Conservation (phyloP, 2,329 filamentous ascomycete species). For the Cladophialophora chaetospira region DNA sequence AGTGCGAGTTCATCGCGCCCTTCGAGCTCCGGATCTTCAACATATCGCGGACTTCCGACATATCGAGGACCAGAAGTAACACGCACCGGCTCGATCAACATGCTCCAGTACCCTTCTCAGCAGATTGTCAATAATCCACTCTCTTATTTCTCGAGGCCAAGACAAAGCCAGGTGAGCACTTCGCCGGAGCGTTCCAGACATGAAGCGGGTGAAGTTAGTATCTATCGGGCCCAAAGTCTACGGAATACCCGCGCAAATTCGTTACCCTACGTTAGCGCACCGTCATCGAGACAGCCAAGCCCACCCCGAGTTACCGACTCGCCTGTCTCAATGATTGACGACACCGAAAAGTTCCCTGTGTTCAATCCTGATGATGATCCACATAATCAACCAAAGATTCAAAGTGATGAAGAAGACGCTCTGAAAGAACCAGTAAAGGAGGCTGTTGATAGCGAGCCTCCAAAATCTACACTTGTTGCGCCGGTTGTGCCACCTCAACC, state of each 20-base stretch:
- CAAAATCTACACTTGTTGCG: background rate
- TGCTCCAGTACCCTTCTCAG: constrained; percentile 30
- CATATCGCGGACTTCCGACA: constrained; percentile 29
- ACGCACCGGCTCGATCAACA: constrained; percentile 31
- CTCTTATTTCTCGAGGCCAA: constrained; percentile 32
- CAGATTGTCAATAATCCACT: constrained; percentile 33
- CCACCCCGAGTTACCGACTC: constrained; percentile 29
- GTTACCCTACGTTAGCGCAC: constrained; percentile 18
- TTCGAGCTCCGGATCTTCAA: constrained; percentile 30
- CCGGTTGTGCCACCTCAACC: no score
- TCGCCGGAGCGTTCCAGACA: constrained; percentile 23
- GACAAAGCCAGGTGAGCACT: constrained; percentile 29
- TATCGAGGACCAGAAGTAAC: constrained; percentile 33
- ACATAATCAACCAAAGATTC: constrained; percentile 28
- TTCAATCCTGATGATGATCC: constrained; percentile 25
- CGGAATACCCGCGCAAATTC: constrained; percentile 18
- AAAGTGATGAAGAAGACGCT: constrained; percentile 17
- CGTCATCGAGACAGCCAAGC: constrained; percentile 23
- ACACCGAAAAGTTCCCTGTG: constrained; percentile 21
- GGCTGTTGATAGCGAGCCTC: background rate
- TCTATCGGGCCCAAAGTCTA: constrained; percentile 14
- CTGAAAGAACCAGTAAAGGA: background rate
- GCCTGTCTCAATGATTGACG: constrained; percentile 29
- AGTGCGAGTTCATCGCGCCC: constrained; percentile 27
- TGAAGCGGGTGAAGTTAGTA: constrained; percentile 16